Base-by-base conservation (phyloP, 2,329 filamentous ascomycete genomes). In the Aspergillus versicolor region DNA sequence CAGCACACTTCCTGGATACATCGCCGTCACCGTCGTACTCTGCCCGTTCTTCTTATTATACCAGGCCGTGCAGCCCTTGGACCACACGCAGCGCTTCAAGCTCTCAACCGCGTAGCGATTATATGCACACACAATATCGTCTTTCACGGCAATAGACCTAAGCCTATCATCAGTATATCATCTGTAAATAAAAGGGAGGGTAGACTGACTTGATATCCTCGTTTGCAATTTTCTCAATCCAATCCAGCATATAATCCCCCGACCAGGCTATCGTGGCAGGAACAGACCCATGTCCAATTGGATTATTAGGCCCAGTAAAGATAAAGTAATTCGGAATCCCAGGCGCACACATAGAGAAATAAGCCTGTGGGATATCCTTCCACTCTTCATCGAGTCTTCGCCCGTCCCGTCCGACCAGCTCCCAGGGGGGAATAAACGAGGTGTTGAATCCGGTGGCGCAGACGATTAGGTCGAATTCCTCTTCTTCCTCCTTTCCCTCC, bases 391-490 rank as follows among this genome's bases (percentile, higher is more conserved):
- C 53, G 7, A 72, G 57, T 1, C 52, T 55, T 40, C 58, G 51
- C 7, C 65, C 65, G 4, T 67, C 54, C 0, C 61, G 63, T 2
- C 78, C 69, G 13, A 73, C 61, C 2, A 76, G 53, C 13, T 69
- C 63, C 57, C 70, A 78, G 7, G 64, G 63, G 2, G 75, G 76
- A 1, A 64, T 63, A 34, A 72, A 77, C 7, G 67, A 68, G 9
- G 73, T 71, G 59, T 78, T 68, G 58, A 76, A 79, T 0, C 77
- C 76, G 0, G 75, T 79, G 8, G 74, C 73, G 58, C 73, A 77
- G 44, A 77, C 57, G 46, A 70, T 67, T 1, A 71, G 44, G 38
- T 73, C 70, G 37, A 70, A 61, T 30, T 70, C 60, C n/a, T 64
- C 60, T 7, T 56, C 45, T 3, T 13, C 5, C 4, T 44, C 4